Evolutionary conservation across 306 rosid species (phyloP).

Genomic region (Glycine tomentella): DNA sequence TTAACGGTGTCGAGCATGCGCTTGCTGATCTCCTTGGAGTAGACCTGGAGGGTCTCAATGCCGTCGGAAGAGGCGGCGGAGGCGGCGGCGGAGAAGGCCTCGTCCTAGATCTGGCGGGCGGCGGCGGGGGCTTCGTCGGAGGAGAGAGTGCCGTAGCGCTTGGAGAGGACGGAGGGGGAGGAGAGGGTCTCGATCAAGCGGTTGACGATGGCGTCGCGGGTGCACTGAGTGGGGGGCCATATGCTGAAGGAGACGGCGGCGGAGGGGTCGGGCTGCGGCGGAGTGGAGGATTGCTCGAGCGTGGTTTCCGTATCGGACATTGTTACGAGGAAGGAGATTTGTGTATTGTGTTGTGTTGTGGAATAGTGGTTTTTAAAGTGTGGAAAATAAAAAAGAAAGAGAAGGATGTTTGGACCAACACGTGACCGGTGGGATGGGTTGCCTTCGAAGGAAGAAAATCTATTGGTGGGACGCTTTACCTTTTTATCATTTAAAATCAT

Average conservation of each 20-base stretch:
- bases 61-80: neutral
- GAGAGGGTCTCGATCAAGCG: conserved; percentile 85
- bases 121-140: conserved; percentile 31
- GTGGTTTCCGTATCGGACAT: conserved; percentile 37
- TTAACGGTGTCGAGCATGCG: conserved; percentile 39
- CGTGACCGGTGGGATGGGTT: neutral
- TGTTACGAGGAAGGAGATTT: neutral
- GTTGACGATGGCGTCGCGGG: conserved; percentile 83
- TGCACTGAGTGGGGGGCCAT: conserved; percentile 94
- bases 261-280: neutral
- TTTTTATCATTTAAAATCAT: too few species aligned
- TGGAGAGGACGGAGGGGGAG: conserved; percentile 73
- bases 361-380: neutral
- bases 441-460: too few species aligned
- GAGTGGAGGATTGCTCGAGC: neutral
- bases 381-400: too few species aligned
- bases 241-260: conserved; percentile 40
- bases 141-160: conserved; percentile 39
- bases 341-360: too few species aligned
- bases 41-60: conserved; percentile 36
- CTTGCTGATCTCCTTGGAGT: conserved; percentile 46
- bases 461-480: too few species aligned
- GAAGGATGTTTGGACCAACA: neutral
- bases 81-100: conserved; percentile 17
- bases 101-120: conserved; percentile 36